These are phyloP conservation scores for Xylaria acuta DNA, from an alignment of 495 filamentous ascomycete genomes.

Conservation along the genomic window DNA sequence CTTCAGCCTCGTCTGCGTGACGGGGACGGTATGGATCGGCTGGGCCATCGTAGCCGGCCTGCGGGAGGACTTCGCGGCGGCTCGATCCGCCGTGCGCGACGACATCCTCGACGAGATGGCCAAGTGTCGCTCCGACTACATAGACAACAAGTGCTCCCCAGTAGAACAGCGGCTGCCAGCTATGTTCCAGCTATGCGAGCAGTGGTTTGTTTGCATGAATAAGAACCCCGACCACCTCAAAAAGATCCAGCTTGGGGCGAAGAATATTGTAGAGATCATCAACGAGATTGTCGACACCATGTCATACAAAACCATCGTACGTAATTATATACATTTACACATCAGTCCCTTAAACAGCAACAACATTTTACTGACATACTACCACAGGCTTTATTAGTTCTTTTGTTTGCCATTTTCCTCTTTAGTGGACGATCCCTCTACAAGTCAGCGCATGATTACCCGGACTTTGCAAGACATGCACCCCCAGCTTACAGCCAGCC, in stretches of 20 bases:
- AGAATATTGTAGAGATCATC: slow-evolving; percentile 53
- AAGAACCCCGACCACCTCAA: slow-evolving; percentile 51
- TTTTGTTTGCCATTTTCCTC: slow-evolving; percentile 62
- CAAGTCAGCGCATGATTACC: slow-evolving; percentile 36
- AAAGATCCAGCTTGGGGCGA: slow-evolving; percentile 48
- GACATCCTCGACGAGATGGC: slow-evolving; percentile 75
- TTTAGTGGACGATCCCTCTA: slow-evolving; percentile 48
- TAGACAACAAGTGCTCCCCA: slow-evolving; percentile 73
- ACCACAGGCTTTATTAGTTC: slow-evolving; percentile 57
- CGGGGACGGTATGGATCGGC: slow-evolving; percentile 70
- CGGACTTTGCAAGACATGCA: slow-evolving; percentile 32
- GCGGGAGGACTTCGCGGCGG: slow-evolving; percentile 74
- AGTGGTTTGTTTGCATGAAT: slow-evolving; percentile 89
- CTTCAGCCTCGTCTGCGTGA: slow-evolving; percentile 77
- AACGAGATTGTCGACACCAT: slow-evolving; percentile 55
- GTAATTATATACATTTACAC: slow-evolving; percentile 55
- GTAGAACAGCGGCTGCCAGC: slow-evolving; percentile 67
- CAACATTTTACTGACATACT: slow-evolving; percentile 28
- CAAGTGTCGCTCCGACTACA: slow-evolving; percentile 70
- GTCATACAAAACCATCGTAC: slow-evolving; percentile 64
- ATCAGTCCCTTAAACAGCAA: neutral
- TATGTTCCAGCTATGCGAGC: slow-evolving; percentile 71
- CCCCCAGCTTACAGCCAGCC: slow-evolving; percentile 35
- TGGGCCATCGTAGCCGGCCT: slow-evolving; percentile 74
- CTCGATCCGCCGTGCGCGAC: slow-evolving; percentile 65